These are phyloP conservation scores for Chrysoporthe deuterocubensis DNA, from an alignment of 2,329 filamentous ascomycete species.

Conservation along the genomic window DNA sequence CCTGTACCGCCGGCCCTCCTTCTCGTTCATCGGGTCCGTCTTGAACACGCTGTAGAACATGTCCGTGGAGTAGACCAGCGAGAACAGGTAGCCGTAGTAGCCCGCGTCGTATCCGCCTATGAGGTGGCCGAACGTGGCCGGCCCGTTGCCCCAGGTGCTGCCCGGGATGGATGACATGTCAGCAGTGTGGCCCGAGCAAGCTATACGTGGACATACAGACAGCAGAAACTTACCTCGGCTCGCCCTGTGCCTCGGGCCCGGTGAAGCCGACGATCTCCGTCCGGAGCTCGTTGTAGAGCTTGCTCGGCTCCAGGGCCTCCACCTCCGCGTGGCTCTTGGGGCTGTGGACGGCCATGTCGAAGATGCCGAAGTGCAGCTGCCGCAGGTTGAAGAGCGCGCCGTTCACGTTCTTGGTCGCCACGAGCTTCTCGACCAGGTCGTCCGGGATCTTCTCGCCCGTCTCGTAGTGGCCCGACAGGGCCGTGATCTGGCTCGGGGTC, in stretches of 20 bases:
- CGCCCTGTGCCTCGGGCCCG: constrained; percentile 70
- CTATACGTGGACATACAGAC: background rate
- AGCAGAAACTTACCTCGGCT: constrained; percentile 51
- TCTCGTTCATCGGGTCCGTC: constrained; percentile 75
- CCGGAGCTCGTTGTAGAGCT: constrained; percentile 74
- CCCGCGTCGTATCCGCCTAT: constrained; percentile 85
- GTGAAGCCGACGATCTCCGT: constrained; percentile 74
- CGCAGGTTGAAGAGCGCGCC: constrained; percentile 77
- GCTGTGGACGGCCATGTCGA: constrained; percentile 81
- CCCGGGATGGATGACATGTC: constrained; percentile 30
- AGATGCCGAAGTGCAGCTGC: constrained; percentile 80
- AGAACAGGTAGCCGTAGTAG: constrained; percentile 78
- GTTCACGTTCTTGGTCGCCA: constrained; percentile 80
- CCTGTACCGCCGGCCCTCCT: constrained; percentile 75
- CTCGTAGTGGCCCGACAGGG: constrained; percentile 75
- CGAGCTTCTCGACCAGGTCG: constrained; percentile 73
- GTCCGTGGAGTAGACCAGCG: constrained; percentile 80
- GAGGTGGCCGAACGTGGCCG: constrained; percentile 81
- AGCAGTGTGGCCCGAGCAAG: constrained; percentile 30
- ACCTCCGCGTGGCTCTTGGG: constrained; percentile 71
- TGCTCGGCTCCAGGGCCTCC: constrained; percentile 66
- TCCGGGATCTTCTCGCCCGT: constrained; percentile 73
- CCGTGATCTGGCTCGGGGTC: constrained; percentile 66
- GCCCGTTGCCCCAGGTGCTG: constrained; percentile 74
- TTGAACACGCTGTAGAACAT: constrained; percentile 86